Evolutionary conservation across 192 early-diverging fungal species (phyloP), one percentile per base, ranked within the genome.

Genomic region (Coemansia javaensis): DNA sequence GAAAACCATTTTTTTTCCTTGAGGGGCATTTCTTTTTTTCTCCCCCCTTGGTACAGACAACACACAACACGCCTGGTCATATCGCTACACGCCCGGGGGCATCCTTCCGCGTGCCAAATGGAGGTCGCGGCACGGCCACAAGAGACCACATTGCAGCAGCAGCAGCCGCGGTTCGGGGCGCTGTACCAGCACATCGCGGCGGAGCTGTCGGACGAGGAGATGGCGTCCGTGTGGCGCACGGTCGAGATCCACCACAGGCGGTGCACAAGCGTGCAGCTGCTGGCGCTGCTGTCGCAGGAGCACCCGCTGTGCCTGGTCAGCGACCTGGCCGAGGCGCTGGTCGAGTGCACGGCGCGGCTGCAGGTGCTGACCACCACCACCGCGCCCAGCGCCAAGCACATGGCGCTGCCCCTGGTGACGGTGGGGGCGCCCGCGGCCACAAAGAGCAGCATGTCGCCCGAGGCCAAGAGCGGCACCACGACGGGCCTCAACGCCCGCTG

Each of bases 151-250:
- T 27, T 27, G 25, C 25, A n/a, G n/a, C n/a, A n/a, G n/a, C n/a
- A n/a, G n/a, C n/a, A n/a, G n/a, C n/a, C n/a, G n/a, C n/a, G n/a
- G 41, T 31, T 32, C 15, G 13, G 8, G 12, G 16, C 25, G 21
- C 12, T 17, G 24, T 32, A 51, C 13, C 25, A 56, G 10, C 32
- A 47, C 12, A 40, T 45, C n/a, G 44, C 46, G 12, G 63, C 63
- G 5, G 63, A 66, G 30, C 50, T 40, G 7, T 44, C 40, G 28
- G 9, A 33, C 0, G 63, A 66, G 24, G 63, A 66, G 18, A 11
- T 22, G 0, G 18, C 28, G 13, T 52, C 49, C 1, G 52, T 65
- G 13, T 44, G 35, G 5, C 13, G 39, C 2, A 33, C 53, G 5
- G 63, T 58, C 4, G 13, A 47, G 1, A 5, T 15, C 1, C 20